Evolutionary conservation across 441 rosid species (phyloP).

Genomic region (Sinapis alba): DNA sequence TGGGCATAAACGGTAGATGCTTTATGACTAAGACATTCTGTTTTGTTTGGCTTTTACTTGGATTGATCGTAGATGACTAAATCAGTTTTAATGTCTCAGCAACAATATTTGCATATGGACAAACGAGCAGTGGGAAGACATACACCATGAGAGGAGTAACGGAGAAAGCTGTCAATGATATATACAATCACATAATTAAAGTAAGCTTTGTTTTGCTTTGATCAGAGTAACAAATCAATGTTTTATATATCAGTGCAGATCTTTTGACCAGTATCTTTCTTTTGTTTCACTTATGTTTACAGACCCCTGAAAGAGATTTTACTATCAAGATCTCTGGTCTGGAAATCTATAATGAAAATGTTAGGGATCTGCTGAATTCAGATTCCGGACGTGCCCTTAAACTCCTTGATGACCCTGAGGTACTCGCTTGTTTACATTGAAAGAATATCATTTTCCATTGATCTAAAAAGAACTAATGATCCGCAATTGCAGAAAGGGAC

Average conservation of each 20-base stretch:
- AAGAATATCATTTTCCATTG: not conserved
- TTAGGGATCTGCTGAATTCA: conserved; percentile 82
- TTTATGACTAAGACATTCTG: not conserved
- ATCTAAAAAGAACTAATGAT: not conserved
- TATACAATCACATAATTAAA: conserved; percentile 79
- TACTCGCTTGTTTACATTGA: conserved; percentile 32
- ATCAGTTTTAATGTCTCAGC: conserved; percentile 41
- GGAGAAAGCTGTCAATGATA: conserved; percentile 95
- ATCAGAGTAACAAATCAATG: too few relatives aligned
- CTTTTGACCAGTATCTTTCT: conserved; percentile 6
- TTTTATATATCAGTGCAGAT: conserved; percentile 1
- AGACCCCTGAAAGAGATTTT: conserved; percentile 96
- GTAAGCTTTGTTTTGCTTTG: conserved; percentile 48
- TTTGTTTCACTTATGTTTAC: too few relatives aligned
- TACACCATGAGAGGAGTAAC: conserved; percentile 97
- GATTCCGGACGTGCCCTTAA: conserved; percentile 92
- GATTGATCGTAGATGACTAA: conserved; percentile 8
- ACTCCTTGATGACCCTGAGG: conserved; percentile 99
- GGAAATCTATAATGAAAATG: conserved; percentile 97
- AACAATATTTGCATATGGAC: conserved; percentile 97
- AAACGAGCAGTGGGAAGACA: conserved; percentile 99
- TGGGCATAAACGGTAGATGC: conserved; percentile 87
- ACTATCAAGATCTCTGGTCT: conserved; percentile 91
- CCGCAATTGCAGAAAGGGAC: conserved; percentile 72
- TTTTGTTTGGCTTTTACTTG: conserved; percentile 6